Evolutionary conservation across 257 asterid genomes (phyloP), one percentile per base, ranked within the genome.

Genomic region (Nicotiana benthamiana): DNA sequence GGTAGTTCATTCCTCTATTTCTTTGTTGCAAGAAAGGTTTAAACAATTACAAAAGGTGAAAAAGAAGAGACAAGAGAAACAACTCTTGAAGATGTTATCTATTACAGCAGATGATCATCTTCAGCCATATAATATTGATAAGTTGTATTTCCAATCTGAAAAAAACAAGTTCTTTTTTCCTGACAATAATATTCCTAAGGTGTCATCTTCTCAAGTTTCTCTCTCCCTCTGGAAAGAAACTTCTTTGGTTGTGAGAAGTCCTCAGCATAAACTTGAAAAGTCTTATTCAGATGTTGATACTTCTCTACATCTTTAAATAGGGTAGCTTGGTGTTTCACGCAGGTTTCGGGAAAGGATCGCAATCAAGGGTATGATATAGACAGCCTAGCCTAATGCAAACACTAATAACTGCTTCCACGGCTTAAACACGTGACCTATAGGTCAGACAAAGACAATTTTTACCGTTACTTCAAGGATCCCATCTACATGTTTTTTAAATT

Each of bases 51-150:
- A 82, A 22, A 86, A 70, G 43, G 80, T 53, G 4, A 84, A 81
- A 75, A 83, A 84, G 86, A 86, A 80, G 84, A 84, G 89, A 79
- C 78, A 84, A 18, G 87, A 86, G 70, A 86, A 74, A 72, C 83
- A 86, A 80, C 77, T 82, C n/a, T 9, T 82, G 56, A 79, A 72
- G 36, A 63, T 40, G 48, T 40, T 40, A 40, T 40, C 48, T 8
- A 9, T 10, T 40, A 40, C 48, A 40, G 3, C 12, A 40, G 12
- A 40, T 40, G 12, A 40, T 40, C 48, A 72, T 27, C 61, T 43
- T 56, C 81, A 17, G 80, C 32, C 28, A 27, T 68, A 56, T 9
- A 48, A 48, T 16, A 48, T 66, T 64, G 66, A 84, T 17, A 74
- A 75, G 17, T 32, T 61, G 28, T 34, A 20, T 64, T 77, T 85